A percentile compares a stretch with the other conserved stretches of the same genome.
phyloP scores from a whole-genome alignment of 2,329 filamentous ascomycete genomes.

The Lachnellula arida region DNA sequence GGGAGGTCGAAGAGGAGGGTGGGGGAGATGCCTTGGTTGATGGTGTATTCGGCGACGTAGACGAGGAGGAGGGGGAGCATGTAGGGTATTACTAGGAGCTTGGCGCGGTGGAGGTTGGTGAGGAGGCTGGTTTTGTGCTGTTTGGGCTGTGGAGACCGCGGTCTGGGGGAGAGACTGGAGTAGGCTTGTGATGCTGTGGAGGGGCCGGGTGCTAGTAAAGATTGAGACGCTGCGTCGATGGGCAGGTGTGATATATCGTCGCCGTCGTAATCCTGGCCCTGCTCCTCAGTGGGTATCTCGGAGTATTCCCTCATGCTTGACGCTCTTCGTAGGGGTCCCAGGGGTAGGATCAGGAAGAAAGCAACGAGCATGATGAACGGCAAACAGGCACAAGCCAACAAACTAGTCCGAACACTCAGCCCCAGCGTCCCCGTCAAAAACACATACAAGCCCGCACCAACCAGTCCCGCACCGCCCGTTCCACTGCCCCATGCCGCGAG shows the following conservation, averaged over 20 bases:
- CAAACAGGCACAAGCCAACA: slow-evolving; percentile 74
- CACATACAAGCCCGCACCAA: slow-evolving; percentile 85
- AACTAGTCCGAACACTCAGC: slow-evolving; percentile 66
- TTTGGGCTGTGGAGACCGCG: not conserved
- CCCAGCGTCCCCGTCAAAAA: slow-evolving; percentile 75
- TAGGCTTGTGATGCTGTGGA: slow-evolving; percentile 39
- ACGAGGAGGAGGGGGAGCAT: slow-evolving; percentile 92
- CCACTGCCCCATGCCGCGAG: slow-evolving; percentile 90
- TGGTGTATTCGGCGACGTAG: slow-evolving; percentile 94
- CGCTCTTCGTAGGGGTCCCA: slow-evolving; percentile 53
- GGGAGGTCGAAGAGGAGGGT: slow-evolving; percentile 81
- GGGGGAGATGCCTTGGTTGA: slow-evolving; percentile 90
- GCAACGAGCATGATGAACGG: slow-evolving; percentile 78
- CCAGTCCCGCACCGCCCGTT: slow-evolving; percentile 81
- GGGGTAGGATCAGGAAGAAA: slow-evolving; percentile 79
- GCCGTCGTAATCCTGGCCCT: slow-evolving; percentile 28
- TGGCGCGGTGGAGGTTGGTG: slow-evolving; percentile 60
- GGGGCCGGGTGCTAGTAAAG: slow-evolving; percentile 44
- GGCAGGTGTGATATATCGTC: slow-evolving; percentile 36
- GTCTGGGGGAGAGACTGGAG: slow-evolving; percentile 26
- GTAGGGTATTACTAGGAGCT: slow-evolving; percentile 66
- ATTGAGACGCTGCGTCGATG: slow-evolving; percentile 41
- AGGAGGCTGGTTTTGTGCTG: slow-evolving; percentile 30
- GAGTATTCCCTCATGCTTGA: slow-evolving; percentile 48
- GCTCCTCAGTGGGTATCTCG: slow-evolving; percentile 42